These are phyloP conservation scores for Xylona heveae DNA, from an alignment of 495 filamentous ascomycete species.

Conservation along the genomic window DNA sequence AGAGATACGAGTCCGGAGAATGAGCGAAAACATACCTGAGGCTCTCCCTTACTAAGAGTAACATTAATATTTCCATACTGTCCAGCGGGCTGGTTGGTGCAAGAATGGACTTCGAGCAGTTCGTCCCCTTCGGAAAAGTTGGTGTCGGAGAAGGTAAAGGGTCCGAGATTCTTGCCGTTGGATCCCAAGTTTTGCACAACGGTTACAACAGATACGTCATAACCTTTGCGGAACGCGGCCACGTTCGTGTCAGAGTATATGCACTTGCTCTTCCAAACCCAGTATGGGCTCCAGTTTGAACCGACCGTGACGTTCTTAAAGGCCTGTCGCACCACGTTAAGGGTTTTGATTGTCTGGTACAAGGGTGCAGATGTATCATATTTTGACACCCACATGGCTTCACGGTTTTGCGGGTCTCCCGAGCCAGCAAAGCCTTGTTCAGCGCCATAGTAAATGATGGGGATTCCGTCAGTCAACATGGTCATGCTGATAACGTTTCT, in stretches of 20 bases:
- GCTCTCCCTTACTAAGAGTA: constrained; percentile 24
- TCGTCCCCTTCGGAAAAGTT: constrained; percentile 14
- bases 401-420: constrained; percentile 41
- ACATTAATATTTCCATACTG: constrained; percentile 21
- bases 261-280: constrained; percentile 27
- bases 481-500: constrained; percentile 52
- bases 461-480: constrained; percentile 47
- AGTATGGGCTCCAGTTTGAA: constrained; percentile 30
- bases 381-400: constrained; percentile 48
- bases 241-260: constrained; percentile 33
- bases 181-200: constrained; percentile 38
- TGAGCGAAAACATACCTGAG: constrained; percentile 26
- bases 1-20: too few species aligned
- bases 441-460: constrained; percentile 46
- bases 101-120: constrained; percentile 25
- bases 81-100: constrained; percentile 18
- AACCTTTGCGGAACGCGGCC: constrained; percentile 45
- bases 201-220: constrained; percentile 27
- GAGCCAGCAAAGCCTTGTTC: constrained; percentile 46
- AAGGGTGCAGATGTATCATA: constrained; percentile 37
- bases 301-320: constrained; percentile 24
- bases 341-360: constrained; percentile 32
- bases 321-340: constrained; percentile 37
- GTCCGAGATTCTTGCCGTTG: constrained; percentile 16
- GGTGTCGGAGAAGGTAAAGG: constrained; percentile 22